Evolutionary conservation across 2,329 filamentous ascomycete genomes (phyloP), one percentile per base, ranked within the genome.

Genomic region (Monosporascus cannonballus): DNA sequence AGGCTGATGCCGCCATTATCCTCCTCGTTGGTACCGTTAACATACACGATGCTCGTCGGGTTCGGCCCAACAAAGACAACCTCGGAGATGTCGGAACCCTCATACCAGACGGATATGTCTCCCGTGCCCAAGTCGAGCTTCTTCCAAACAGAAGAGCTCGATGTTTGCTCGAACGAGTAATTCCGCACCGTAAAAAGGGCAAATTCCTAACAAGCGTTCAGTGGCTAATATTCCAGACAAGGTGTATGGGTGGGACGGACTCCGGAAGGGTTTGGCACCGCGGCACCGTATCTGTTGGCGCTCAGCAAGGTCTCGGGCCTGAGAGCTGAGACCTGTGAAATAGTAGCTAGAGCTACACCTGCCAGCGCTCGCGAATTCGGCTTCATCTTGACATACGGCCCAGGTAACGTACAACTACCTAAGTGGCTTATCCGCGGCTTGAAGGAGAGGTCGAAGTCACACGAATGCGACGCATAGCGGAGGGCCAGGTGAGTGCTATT

Each of bases 91-190:
- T 76, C 75, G 53, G 74, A 71, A 52, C 78, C 74, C 25, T 76
- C 71, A 6, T 78, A 78, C 49, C 85, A 73, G 8, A 76, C 63
- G 4, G 70, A 75, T 48, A 77, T 77, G 44, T 81, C 73, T 9
- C 81, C 79, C 4, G 71, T 78, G 48, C 73, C 68, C 25, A 83
- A 68, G 56, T 86, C 76, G 50, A 87, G 67, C 37, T 83, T 57
- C 71, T 77, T 75, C 83, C 81, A 22, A 22, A 22, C 20, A 22
- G 20, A 22, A 22, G 20, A 22, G 20, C 20, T 22, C 20, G 20
- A 22, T 22, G 2, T 22, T 22, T 22, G 2, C 3, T 78, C 72
- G 63, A 86, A 86, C 39, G 76, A 81, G 65, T 87, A 87, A 9
- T 80, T 80, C 2, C 77, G 80, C 25, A 71, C 67, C 6, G 71